Percentiles rank a stretch among this genome's conserved stretches.
These are phyloP conservation scores for Eucalyptus erythrocorys DNA, from an alignment of 345 rosid genomes.

Conservation along the genomic window DNA sequence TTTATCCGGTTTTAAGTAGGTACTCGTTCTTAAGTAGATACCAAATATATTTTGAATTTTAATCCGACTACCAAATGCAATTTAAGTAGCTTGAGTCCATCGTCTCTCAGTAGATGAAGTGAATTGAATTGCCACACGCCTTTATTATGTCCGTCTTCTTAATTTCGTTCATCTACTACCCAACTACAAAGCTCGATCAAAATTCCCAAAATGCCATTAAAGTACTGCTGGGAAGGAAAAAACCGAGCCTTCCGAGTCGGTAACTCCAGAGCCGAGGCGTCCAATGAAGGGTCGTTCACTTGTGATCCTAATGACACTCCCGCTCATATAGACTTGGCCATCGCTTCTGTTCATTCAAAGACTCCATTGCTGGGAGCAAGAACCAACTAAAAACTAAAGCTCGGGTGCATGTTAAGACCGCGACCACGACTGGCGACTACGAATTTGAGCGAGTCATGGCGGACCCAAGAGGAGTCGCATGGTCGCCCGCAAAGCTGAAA, in stretches of 20 bases:
- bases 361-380: not conserved
- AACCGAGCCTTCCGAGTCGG: slow-evolving; percentile 11
- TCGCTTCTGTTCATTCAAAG: not conserved
- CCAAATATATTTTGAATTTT: no score
- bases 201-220: not conserved
- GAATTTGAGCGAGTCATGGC: not conserved
- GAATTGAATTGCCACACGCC: not conserved
- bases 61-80: no score
- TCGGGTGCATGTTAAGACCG: not conserved
- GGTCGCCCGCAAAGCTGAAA: not conserved
- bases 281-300: not conserved
- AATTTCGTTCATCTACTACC: slow-evolving; percentile 45
- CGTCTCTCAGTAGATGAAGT: not conserved
- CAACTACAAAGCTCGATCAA: slow-evolving; percentile 5
- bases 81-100: not conserved
- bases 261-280: slow-evolving; percentile 4
- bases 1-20: no score
- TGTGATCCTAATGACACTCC: not conserved
- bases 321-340: not conserved
- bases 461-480: not conserved
- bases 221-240: not conserved
- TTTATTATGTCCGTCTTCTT: slow-evolving; percentile 29
- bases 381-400: not conserved
- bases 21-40: no score
- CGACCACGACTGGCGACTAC: not conserved